Evolutionary conservation across 2,329 filamentous ascomycete genomes (phyloP).

Genomic region (Didymella pomorum): DNA sequence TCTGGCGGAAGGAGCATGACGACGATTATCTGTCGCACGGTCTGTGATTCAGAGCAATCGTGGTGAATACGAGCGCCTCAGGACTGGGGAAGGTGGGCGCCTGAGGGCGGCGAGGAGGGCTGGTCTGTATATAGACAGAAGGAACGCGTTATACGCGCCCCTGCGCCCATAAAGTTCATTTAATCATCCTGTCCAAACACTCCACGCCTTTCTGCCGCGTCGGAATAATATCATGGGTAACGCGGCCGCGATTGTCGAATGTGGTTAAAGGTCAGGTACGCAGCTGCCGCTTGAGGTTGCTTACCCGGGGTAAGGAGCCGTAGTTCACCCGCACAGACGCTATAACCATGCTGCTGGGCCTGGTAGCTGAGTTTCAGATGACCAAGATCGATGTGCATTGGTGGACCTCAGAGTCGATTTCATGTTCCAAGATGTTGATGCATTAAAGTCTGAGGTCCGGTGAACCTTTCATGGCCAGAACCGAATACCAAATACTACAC

Average conservation of each 20-base stretch:
- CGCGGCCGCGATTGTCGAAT: background rate
- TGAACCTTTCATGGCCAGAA: background rate
- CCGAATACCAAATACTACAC: background rate
- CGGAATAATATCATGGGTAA: slow-evolving; percentile 4
- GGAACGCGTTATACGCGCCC: slow-evolving; percentile 4
- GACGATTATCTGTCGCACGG: background rate
- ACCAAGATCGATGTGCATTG: background rate
- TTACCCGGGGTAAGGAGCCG: slow-evolving; percentile 1
- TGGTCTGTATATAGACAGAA: background rate
- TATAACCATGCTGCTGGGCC: background rate
- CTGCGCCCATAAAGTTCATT: background rate
- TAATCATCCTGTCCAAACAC: background rate
- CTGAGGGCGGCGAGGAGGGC: background rate
- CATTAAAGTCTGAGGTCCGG: background rate
- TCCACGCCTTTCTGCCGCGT: slow-evolving; percentile 4
- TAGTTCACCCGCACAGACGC: background rate
- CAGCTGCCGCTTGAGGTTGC: slow-evolving; percentile 15
- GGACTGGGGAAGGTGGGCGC: background rate
- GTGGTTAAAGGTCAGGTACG: slow-evolving; percentile 5
- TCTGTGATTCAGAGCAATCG: background rate
- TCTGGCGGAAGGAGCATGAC: slow-evolving; percentile 13
- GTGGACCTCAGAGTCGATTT: background rate
- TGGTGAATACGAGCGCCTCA: background rate
- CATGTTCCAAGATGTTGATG: background rate
- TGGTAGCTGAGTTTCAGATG: background rate